Evolutionary conservation across 805 yeast species (phyloP), one percentile per base, ranked within the genome.

Genomic region (Yamadazyma endophytica): DNA sequence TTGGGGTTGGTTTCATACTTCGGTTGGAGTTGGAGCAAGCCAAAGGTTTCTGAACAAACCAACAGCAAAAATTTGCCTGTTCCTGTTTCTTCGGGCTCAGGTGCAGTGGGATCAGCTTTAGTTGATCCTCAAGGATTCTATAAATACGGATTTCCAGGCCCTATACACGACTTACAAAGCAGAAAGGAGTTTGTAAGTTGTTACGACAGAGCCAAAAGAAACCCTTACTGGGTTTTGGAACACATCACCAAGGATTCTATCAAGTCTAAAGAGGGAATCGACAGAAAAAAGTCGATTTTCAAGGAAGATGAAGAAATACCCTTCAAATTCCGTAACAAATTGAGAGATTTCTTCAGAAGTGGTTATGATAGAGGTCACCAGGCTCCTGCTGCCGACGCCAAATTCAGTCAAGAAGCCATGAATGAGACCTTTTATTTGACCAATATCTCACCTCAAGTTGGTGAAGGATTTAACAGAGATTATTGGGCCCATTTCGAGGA

Each of bases 381-480:
- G 48, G 97, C 96, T 0, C 97, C 98, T 3, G 98, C 98, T 4
- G 97, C 97, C 0, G 84, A 92, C 56, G 97, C 97, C 16, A 88
- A 86, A 53, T 92, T 77, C 61, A 77, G 78, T 19, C 98, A 92
- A 58, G 46, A 54, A 13, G 97, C 97, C 13, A 90, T 92, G 97
- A 82, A 92, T 58, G 95, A 90, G 55, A 92, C 98, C 0, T 92
- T 92, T 50, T 76, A 67, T 42, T 64, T 92, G 46, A 81, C 95
- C 5, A 92, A 92, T 58, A 90, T 92, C 71, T 76, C 94, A 6
- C 98, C 98, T 1, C 98, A 92, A 56, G 96, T 92, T 3, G 98
- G 98, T 3, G 95, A 82, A 4, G 98, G 98, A 0, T 92, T 92
- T 65, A 92, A 92, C 61, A 72, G 98, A 47, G 97, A 92, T 54